These are phyloP conservation scores for Orbilia blumenaviensis DNA, from an alignment of 2,329 filamentous ascomycete species.

Conservation along the genomic window DNA sequence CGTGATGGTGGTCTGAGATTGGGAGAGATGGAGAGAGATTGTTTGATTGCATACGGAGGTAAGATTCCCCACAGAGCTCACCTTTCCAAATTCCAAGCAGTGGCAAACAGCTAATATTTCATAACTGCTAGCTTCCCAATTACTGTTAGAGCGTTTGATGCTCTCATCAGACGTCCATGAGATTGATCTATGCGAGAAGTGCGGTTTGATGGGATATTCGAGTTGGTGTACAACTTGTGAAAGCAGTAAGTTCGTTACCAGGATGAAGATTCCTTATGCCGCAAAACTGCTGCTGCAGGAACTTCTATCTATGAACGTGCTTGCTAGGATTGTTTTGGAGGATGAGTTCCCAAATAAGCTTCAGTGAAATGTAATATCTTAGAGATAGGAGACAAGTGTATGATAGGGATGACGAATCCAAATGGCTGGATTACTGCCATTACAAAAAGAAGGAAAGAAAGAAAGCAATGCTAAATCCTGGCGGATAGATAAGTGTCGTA, in stretches of 20 bases:
- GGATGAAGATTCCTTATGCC: slow-evolving; percentile 97
- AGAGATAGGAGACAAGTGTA: not conserved
- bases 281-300: slow-evolving; percentile 97
- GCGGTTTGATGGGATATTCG: slow-evolving; percentile 93
- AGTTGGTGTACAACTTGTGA: slow-evolving; percentile 95
- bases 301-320: slow-evolving; percentile 98
- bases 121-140: slow-evolving; percentile 72
- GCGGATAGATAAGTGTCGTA: not conserved
- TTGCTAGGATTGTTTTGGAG: slow-evolving; percentile 85
- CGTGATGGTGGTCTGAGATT: slow-evolving; percentile 89
- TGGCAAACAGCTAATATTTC: slow-evolving; percentile 3
- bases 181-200: slow-evolving; percentile 92
- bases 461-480: not conserved
- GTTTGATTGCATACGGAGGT: slow-evolving; percentile 88
- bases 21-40: slow-evolving; percentile 99
- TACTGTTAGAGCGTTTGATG: slow-evolving; percentile 93
- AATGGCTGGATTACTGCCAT: not conserved
- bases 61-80: not conserved
- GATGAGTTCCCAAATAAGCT: slow-evolving; percentile 75
- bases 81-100: not conserved
- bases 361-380: not conserved
- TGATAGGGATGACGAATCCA: not conserved
- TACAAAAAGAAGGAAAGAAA: not conserved
- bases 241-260: slow-evolving; percentile 81
- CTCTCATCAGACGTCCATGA: slow-evolving; percentile 87